Base-by-base conservation (phyloP, 139 green algal species). In the Closterium sp. region DNA sequence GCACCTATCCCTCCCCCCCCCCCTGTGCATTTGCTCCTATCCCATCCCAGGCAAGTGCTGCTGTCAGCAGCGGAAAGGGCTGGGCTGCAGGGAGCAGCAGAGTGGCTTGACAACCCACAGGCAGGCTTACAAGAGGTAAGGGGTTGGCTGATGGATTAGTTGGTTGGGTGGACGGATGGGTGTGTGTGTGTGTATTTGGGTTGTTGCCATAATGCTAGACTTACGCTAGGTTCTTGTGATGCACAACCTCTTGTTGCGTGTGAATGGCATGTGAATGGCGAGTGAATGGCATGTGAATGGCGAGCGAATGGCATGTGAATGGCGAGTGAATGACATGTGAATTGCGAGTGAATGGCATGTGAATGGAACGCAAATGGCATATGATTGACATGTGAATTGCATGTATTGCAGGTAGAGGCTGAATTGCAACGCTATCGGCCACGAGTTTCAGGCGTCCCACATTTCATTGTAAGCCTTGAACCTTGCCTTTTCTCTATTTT, bases 31-130 rank as follows among this genome's bases (percentile, higher is more conserved):
- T 83, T 16, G 10, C 64, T 83, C 64, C n/a, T n/a, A n/a, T n/a
- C n/a, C n/a, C n/a, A n/a, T n/a, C n/a, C 94, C 92, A 92, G 76
- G 10, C 91, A 90, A 10, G 93, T 96, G 33, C 93, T 97, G 32
- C 66, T 94, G 87, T 94, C 66, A 30, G 95, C 94, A 34, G 95
- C 90, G 10, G 32, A 92, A 21, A 85, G 88, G 31, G 95, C 91
- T n/a, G 95, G 95, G 0, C 32, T 97, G 38, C 36, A 90, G 5
- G 92, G 84, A 12, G 94, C 93, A 2, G 87, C 91, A 23, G 84
- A 94, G 69, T 89, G 94, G 34, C 88, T 97, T 2, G 90, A 94
- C 28, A 91, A 95, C 87, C 43, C 91, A 8, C 83, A 91, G 76
- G 34, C 88, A 21, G 91, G 91, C 86, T 33, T 87, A 31, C 31